Evolutionary conservation across 805 yeast genomes (phyloP).

Genomic region (Candida succiphila): DNA sequence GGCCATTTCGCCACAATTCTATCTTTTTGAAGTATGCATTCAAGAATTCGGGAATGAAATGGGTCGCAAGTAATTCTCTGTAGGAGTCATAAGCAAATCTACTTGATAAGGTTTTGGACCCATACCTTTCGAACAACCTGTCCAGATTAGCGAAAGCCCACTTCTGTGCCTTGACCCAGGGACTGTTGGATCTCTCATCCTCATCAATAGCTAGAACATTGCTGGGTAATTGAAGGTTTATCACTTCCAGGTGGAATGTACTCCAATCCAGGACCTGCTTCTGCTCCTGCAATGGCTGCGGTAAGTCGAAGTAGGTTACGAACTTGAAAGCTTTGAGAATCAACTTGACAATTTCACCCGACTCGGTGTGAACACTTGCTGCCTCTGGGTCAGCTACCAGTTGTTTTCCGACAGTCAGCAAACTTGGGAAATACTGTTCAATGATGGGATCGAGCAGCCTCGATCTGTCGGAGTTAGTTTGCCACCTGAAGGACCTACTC

Average conservation of each 20-base stretch:
- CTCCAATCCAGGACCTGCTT: conserved; percentile 59
- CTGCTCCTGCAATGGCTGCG: conserved; percentile 48
- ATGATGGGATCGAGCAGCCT: conserved; percentile 51
- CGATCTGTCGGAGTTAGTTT: conserved; percentile 42
- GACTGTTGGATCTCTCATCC: conserved; percentile 40
- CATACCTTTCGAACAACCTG: conserved; percentile 65
- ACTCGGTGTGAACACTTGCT: conserved; percentile 14
- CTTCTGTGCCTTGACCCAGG: conserved; percentile 72
- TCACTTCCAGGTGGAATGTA: conserved; percentile 59
- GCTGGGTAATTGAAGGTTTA: conserved; percentile 48
- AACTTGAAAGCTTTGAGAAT: conserved; percentile 75
- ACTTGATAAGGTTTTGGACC: conserved; percentile 33
- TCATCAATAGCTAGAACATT: conserved; percentile 40
- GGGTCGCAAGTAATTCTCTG: conserved; percentile 38
- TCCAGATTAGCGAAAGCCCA: conserved; percentile 81
- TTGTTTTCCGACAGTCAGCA: conserved; percentile 56
- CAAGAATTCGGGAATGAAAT: conserved; percentile 68
- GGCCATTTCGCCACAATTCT: conserved; percentile 60
- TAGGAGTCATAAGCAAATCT: conserved; percentile 55
- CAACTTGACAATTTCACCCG: conserved; percentile 68
- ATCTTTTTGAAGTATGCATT: conserved; percentile 54
- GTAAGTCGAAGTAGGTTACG: conserved; percentile 72
- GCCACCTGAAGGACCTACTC: conserved; percentile 71
- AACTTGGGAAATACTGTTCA: conserved; percentile 52
- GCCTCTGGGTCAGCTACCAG: conserved; percentile 27